Evolutionary conservation across 1,284 basidiomycete genomes (phyloP).

Genomic region (Meripilus lineatus): DNA sequence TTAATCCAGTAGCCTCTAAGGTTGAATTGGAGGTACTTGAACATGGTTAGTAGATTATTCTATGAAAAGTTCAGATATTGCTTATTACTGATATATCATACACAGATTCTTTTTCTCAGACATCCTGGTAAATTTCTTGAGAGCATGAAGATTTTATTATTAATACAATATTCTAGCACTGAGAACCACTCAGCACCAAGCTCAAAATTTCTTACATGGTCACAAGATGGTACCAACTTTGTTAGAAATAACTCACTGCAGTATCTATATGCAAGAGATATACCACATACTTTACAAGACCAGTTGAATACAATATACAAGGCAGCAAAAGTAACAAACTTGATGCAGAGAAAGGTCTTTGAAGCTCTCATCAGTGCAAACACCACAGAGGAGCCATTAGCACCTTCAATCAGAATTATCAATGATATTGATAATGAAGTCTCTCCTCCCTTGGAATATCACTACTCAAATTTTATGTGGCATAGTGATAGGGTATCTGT

Average conservation of each 20-base stretch:
- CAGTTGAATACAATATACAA: constrained; percentile 23
- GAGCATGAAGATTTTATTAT: no score
- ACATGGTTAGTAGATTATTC: no score
- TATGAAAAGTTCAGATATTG: no score
- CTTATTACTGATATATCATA: no score
- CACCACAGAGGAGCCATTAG: constrained; percentile 54
- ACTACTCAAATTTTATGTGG: constrained; percentile 76
- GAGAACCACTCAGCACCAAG: no score
- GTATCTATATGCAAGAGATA: constrained; percentile 17
- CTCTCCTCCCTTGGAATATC: constrained; percentile 72
- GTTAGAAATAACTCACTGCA: no score
- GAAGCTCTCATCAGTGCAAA: constrained; percentile 27
- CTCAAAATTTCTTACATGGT: no score
- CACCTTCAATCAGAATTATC: constrained; percentile 59
- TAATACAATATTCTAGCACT: no score
- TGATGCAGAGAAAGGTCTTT: constrained; percentile 26
- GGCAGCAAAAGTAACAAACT: constrained; percentile 16
- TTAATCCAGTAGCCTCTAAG: no score
- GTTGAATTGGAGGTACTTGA: no score
- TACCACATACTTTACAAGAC: constrained; percentile 29
- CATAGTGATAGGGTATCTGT: constrained; percentile 61
- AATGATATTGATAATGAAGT: constrained; percentile 63
- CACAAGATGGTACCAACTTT: not conserved
- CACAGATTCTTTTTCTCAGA: no score
- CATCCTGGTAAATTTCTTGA: no score